phyloP scores from a whole-genome alignment of 257 asterid genomes.

The Linaria vulgaris region DNA sequence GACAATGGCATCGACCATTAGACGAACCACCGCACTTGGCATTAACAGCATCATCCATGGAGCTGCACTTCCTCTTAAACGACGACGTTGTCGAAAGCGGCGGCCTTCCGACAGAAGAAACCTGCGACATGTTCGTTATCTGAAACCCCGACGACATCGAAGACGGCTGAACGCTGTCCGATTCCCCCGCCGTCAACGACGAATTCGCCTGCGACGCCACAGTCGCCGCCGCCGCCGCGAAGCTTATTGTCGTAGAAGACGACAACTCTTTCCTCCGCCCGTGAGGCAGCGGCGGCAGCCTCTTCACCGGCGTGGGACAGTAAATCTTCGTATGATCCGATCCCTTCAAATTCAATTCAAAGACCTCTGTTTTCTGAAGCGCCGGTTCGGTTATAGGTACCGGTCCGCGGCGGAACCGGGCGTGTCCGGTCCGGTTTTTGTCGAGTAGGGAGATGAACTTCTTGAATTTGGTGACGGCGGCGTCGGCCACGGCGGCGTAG shows the following conservation, averaged over 20 bases:
- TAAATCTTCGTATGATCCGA: constrained; percentile 42
- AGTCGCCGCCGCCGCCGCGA: constrained; percentile 65
- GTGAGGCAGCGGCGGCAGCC: constrained; percentile 80
- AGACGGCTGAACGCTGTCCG: constrained; percentile 62
- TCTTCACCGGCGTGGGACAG: constrained; percentile 63
- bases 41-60: constrained; percentile 40
- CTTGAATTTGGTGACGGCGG: constrained; percentile 71
- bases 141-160: constrained; percentile 72
- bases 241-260: constrained; percentile 69
- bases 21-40: constrained; percentile 60
- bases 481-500: constrained; percentile 67
- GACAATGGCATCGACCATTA: constrained; percentile 66
- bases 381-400: constrained; percentile 32
- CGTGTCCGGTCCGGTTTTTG: constrained; percentile 81
- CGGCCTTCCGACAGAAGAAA: constrained; percentile 64
- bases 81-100: constrained; percentile 59
- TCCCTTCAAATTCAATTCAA: constrained; percentile 3
- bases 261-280: constrained; percentile 62
- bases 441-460: constrained; percentile 74
- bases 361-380: no score
- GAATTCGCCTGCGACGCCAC: constrained; percentile 63
- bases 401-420: constrained; percentile 93
- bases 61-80: constrained; percentile 67
- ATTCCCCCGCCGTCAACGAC: constrained; percentile 75
- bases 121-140: constrained; percentile 69